phyloP scores from a whole-genome alignment of 2,329 filamentous ascomycete genomes.

The Cladobotryum mycophilum region DNA sequence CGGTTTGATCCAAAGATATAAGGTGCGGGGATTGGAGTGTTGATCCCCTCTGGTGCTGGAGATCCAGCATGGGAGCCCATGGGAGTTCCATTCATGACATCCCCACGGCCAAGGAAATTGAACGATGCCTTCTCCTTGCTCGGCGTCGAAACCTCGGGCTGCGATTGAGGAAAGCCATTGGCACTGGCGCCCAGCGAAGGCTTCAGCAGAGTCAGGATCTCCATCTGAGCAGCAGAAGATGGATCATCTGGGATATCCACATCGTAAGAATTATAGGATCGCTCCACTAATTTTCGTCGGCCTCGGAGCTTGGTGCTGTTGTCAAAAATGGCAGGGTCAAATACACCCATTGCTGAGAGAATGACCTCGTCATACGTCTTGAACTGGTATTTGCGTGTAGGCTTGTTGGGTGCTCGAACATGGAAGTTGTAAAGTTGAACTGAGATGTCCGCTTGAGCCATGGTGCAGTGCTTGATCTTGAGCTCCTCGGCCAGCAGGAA shows the following conservation, averaged over 20 bases:
- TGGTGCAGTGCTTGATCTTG: slow-evolving; percentile 86
- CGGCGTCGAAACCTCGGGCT: slow-evolving; percentile 49
- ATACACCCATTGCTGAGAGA: slow-evolving; percentile 91
- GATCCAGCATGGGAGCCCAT: slow-evolving; percentile 82
- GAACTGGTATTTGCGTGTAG: slow-evolving; percentile 89
- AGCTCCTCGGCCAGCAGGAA: slow-evolving; percentile 91
- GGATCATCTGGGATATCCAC: slow-evolving; percentile 83
- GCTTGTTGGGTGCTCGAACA: slow-evolving; percentile 77
- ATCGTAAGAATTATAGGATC: slow-evolving; percentile 92
- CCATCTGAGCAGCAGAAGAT: slow-evolving; percentile 73
- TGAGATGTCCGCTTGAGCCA: slow-evolving; percentile 83
- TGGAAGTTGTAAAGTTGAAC: slow-evolving; percentile 89
- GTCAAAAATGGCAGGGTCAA: slow-evolving; percentile 82
- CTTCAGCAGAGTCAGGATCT: slow-evolving; percentile 53
- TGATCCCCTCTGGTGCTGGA: slow-evolving; percentile 70
- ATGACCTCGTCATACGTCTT: slow-evolving; percentile 97
- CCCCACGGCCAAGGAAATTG: slow-evolving; percentile 59
- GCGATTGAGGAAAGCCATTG: slow-evolving; percentile 37
- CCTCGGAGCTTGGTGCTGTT: slow-evolving; percentile 71
- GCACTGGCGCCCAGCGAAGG: slow-evolving; percentile 46
- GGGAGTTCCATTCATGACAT: slow-evolving; percentile 69
- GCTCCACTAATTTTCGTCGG: slow-evolving; percentile 73
- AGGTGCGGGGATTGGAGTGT: slow-evolving; percentile 57
- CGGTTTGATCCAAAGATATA: slow-evolving; percentile 49
- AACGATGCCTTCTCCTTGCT: slow-evolving; percentile 59